Base-by-base conservation (phyloP, 129 eudicot species). In the Deinandra increscens region DNA sequence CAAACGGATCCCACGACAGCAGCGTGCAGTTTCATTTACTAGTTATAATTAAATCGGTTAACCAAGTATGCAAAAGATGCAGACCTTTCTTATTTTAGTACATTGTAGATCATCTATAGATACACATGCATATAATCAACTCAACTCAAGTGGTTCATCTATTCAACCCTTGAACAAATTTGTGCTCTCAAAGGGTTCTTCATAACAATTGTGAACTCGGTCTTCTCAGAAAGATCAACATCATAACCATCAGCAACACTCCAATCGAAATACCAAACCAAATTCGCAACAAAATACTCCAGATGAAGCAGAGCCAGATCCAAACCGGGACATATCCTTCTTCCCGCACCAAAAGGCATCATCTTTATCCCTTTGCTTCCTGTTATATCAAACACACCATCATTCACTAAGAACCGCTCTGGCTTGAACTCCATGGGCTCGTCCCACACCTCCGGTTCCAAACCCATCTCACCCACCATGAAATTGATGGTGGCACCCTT, bases 291-390 rank as follows among this genome's bases (percentile, higher is more conserved):
- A 65, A 83, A 83, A 23, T 78, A 88, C 17, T 85, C 88, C 77
- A 85, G 50, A 44, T 81, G 91, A 56, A 88, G 80, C 54, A 85
- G 2, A 43, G 89, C 91, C 89, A 88, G 69, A 29, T 60, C 77
- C 0, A 11, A 48, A 0, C 68, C 91, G 0, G 96, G 96, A 22
- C 96, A 88, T 6, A 81, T 66, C 56, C 96, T 83, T 68, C 91
- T 75, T 13, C 96, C 91, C 0, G 75, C 88, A 62, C 96, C 91
- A 65, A 87, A 87, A 0, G 96, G 96, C 85, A 85, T 88, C 96
- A 85, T 85, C 45, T 81, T 88, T 5, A 83, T 81, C 77, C 81
- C 91, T 74, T 71, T 76, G 13, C 77, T 85, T 29, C 96, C 81
- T 3, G 51, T 81, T 69, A 88, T 42, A 68, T 88, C 96, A 74